phyloP scores from a whole-genome alignment of 1,284 basidiomycete genomes.

The Erythrobasidium hasegawianum region DNA sequence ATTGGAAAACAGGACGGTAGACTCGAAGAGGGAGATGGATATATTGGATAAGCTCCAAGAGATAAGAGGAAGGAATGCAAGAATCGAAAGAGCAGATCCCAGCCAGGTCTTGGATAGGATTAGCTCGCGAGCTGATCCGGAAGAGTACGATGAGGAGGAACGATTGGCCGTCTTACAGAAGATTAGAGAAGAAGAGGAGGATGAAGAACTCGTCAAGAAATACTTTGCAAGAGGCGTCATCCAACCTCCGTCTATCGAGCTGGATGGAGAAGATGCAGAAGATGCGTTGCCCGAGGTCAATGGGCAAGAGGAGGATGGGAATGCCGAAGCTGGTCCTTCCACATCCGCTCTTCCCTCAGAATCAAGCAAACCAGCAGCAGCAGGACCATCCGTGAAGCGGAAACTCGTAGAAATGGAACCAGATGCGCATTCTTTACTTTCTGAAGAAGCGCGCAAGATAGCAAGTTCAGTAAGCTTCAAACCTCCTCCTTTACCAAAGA shows the following conservation, averaged over 20 bases:
- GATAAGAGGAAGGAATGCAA: conserved; percentile 84
- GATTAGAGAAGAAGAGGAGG: conserved; percentile 66
- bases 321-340: conserved; percentile 29
- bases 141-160: conserved; percentile 58
- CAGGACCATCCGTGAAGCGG: conserved; percentile 53
- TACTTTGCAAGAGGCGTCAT: conserved; percentile 60
- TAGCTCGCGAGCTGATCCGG: conserved; percentile 51
- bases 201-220: conserved; percentile 84
- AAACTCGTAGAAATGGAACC: conserved; percentile 47
- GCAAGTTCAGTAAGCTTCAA: conserved; percentile 48
- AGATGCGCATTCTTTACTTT: conserved; percentile 58
- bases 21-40: conserved; percentile 97
- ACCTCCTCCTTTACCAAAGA: conserved; percentile 37
- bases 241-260: conserved; percentile 41
- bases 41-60: conserved; percentile 94
- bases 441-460: conserved; percentile 66
- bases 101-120: conserved; percentile 49
- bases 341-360: conserved; percentile 37
- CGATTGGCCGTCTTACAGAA: conserved; percentile 53
- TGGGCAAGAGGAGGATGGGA: conserved; percentile 33
- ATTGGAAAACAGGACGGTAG: conserved; percentile 83
- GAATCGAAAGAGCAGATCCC: conserved; percentile 62
- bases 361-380: conserved; percentile 47
- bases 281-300: conserved; percentile 37
- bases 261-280: conserved; percentile 39